These are phyloP conservation scores for Amanita pallidorosea DNA, from an alignment of 768 basidiomycete species.

Conservation along the genomic window DNA sequence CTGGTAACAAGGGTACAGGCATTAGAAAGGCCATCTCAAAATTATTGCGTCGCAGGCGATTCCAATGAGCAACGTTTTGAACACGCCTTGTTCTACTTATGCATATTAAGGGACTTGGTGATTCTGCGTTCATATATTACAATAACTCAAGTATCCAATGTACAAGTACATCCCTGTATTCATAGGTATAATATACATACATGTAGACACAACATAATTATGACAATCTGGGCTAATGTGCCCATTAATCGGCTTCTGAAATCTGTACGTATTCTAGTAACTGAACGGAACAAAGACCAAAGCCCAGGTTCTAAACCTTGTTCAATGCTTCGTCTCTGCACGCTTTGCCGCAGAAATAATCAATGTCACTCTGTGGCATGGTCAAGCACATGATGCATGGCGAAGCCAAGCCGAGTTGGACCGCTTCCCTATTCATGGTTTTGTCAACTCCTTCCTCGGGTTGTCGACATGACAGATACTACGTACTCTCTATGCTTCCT, in stretches of 20 bases:
- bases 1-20: neutral
- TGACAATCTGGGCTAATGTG: neutral
- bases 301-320: conserved; percentile 20
- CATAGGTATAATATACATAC: neutral
- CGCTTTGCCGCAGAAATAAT: conserved; percentile 52
- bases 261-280: neutral
- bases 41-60: neutral
- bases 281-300: neutral
- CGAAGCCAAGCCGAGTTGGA: conserved; percentile 34
- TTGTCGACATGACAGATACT: conserved; percentile 3
- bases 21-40: conserved; percentile 1
- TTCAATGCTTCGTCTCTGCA: conserved; percentile 53
- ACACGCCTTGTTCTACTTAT: too few species aligned
- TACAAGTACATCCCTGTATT: neutral
- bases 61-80: neutral
- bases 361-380: conserved; percentile 44
- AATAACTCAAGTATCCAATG: neutral
- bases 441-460: neutral
- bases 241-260: neutral
- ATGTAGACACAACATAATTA: neutral
- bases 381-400: conserved; percentile 58
- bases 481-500: conserved; percentile 53
- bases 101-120: too few species aligned
- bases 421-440: conserved; percentile 41
- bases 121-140: too few species aligned